Percentiles rank a stretch among this genome's conserved stretches.
Conservation (phyloP, 1,139 yeast species). For the Taphrina communis region DNA sequence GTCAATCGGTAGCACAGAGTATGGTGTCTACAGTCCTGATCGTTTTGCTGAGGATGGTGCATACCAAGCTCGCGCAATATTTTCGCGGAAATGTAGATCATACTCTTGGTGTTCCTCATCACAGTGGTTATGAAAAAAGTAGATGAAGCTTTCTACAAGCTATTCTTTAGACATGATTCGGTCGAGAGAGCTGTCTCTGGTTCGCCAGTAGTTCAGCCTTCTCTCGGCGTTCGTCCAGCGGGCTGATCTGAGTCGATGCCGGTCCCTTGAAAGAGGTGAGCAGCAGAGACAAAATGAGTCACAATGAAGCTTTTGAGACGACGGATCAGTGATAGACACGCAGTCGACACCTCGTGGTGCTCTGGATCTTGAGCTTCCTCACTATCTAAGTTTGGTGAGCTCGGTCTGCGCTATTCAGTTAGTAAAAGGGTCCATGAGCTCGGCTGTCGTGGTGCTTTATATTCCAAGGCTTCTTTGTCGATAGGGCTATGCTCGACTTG, state of each 20-base stretch:
- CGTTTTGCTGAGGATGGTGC: background rate
- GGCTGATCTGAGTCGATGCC: conserved; percentile 24
- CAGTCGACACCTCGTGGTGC: conserved; percentile 1
- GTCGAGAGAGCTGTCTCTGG: conserved; percentile 25
- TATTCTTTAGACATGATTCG: background rate
- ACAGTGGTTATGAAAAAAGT: too few relatives aligned
- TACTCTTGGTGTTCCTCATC: background rate
- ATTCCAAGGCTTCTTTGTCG: conserved; percentile 39
- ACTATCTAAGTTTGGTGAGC: conserved; percentile 35
- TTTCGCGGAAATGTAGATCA: background rate
- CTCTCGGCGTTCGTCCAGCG: conserved; percentile 34
- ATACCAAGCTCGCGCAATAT: background rate
- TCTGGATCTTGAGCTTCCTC: conserved; percentile 34
- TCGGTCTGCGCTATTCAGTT: conserved; percentile 32
- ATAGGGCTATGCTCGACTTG: conserved; percentile 37
- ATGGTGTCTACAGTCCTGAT: background rate
- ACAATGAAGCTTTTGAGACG: conserved; percentile 29
- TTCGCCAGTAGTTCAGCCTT: conserved; percentile 26
- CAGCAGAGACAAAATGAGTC: conserved; percentile 11
- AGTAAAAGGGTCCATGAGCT: conserved; percentile 18
- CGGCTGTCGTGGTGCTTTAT: conserved; percentile 20
- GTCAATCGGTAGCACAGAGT: background rate
- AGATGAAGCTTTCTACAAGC: too few relatives aligned
- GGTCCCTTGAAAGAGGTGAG: conserved; percentile 32
- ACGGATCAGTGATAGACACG: conserved; percentile 27